A percentile compares a stretch with the other conserved stretches of the same genome.
Evolutionary conservation across 73 alveolate genomes (phyloP).

Genomic region (Symbiodinium natans): DNA sequence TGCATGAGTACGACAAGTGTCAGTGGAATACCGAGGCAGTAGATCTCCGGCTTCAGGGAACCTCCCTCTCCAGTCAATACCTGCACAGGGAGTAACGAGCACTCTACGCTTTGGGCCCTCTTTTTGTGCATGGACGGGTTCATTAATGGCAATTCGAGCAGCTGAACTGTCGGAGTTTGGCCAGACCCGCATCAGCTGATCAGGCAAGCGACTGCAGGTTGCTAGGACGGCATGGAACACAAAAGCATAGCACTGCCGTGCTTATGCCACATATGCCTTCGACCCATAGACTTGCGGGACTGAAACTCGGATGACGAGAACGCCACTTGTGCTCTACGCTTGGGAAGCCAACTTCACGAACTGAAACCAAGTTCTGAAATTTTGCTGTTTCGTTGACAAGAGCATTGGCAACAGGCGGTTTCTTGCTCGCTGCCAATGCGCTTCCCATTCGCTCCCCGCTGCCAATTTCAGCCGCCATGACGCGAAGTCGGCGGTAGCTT

Average conservation of each 20-base stretch:
- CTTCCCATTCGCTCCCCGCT: too few species aligned
- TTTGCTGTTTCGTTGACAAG: too few species aligned
- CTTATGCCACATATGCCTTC: too few species aligned
- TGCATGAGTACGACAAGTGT: too few species aligned
- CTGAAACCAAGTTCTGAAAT: too few species aligned
- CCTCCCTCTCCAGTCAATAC: too few species aligned
- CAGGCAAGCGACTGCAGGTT: background rate
- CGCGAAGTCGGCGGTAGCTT: background rate
- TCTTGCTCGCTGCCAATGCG: too few species aligned
- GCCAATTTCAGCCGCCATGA: background rate
- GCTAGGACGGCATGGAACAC: background rate
- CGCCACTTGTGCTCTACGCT: background rate
- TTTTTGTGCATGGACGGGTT: background rate
- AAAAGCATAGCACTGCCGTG: background rate
- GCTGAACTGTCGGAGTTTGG: background rate
- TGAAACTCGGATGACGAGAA: background rate
- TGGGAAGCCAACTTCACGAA: background rate
- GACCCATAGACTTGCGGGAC: background rate
- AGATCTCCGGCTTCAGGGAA: too few species aligned
- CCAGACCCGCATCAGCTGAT: background rate
- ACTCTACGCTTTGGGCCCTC: too few species aligned
- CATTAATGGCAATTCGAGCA: conserved; percentile 6
- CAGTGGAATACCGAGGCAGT: too few species aligned
- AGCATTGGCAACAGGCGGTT: too few species aligned
- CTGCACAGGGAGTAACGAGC: too few species aligned